Percentiles rank a stretch among this genome's conserved stretches.
Conservation (phyloP, 306 rosid genomes). For the Astragalus membranaceus region DNA sequence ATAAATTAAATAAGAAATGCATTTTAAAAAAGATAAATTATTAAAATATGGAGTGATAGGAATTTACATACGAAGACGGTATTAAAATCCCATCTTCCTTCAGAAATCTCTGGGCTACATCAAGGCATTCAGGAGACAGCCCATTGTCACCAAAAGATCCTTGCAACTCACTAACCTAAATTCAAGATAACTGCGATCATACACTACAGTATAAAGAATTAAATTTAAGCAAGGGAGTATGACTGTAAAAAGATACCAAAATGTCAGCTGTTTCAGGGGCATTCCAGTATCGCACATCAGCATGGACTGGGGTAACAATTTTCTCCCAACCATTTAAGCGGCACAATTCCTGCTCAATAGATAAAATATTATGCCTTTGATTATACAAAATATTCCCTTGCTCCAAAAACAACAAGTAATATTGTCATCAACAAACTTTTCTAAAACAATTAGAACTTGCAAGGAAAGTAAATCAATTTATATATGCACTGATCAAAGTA, state of each 20-base stretch:
- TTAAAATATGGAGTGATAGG: not conserved
- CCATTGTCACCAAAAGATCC: constrained; percentile 28
- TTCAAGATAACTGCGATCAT: not conserved
- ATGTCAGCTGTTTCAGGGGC: not conserved
- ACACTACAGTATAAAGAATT: not conserved
- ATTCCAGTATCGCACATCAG: not conserved
- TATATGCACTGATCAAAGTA: not conserved
- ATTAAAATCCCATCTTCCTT: constrained; percentile 69
- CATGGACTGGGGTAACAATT: not conserved
- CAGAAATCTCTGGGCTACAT: constrained; percentile 63
- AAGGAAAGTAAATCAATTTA: not conserved
- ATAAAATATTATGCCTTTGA: not conserved
- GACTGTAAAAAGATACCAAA: not conserved
- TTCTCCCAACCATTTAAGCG: not conserved
- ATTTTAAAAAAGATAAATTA: not conserved
- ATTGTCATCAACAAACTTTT: not conserved
- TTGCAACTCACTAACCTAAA: not conserved
- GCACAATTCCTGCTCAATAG: not conserved
- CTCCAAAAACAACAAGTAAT: not conserved
- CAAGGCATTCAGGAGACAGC: constrained; percentile 83
- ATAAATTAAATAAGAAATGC: not conserved
- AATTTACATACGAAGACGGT: constrained; percentile 42
- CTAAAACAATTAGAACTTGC: not conserved
- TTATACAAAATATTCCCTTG: not conserved
- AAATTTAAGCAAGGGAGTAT: not conserved